Evolutionary conservation across 306 rosid species (phyloP).

Genomic region (Boehmeria nivea): DNA sequence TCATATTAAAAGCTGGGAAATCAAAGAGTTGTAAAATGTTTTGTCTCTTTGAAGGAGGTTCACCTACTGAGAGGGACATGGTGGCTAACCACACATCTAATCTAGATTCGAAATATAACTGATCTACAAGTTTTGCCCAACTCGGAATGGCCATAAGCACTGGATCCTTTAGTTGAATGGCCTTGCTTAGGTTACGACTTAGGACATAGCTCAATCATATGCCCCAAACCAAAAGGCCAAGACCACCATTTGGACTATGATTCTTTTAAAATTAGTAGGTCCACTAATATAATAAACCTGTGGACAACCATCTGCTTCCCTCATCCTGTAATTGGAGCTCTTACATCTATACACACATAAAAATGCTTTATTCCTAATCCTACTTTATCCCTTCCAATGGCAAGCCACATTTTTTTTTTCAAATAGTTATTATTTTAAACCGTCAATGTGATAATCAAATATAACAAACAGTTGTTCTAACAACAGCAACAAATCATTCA

Average conservation of each 20-base stretch:
- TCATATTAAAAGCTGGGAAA: slow-evolving; percentile 6
- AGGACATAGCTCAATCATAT: slow-evolving; percentile 16
- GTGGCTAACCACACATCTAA: slow-evolving; percentile 8
- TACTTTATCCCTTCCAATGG: slow-evolving; percentile 1
- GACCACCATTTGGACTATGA: slow-evolving; percentile 19
- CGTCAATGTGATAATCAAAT: background rate
- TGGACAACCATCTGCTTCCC: slow-evolving; percentile 13
- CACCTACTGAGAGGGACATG: background rate
- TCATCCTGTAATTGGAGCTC: too few species aligned
- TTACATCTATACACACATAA: background rate
- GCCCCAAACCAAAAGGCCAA: slow-evolving; percentile 16
- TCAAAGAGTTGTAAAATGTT: slow-evolving; percentile 5
- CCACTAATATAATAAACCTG: slow-evolving; percentile 14
- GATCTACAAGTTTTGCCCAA: slow-evolving; percentile 15
- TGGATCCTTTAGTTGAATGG: too few species aligned
- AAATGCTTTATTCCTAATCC: slow-evolving; percentile 1
- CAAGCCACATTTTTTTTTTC: slow-evolving; percentile 10
- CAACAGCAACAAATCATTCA: slow-evolving; percentile 21
- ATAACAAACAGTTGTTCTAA: slow-evolving; percentile 15
- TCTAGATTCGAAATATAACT: slow-evolving; percentile 16
- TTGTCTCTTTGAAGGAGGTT: slow-evolving; percentile 14
- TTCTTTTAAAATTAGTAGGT: slow-evolving; percentile 12
- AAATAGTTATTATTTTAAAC: slow-evolving; percentile 13
- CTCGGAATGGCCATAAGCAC: slow-evolving; percentile 19
- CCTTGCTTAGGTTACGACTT: background rate